These are phyloP conservation scores for Cladosporium sp. DNA, from an alignment of 2,329 filamentous ascomycete species.

Conservation along the genomic window DNA sequence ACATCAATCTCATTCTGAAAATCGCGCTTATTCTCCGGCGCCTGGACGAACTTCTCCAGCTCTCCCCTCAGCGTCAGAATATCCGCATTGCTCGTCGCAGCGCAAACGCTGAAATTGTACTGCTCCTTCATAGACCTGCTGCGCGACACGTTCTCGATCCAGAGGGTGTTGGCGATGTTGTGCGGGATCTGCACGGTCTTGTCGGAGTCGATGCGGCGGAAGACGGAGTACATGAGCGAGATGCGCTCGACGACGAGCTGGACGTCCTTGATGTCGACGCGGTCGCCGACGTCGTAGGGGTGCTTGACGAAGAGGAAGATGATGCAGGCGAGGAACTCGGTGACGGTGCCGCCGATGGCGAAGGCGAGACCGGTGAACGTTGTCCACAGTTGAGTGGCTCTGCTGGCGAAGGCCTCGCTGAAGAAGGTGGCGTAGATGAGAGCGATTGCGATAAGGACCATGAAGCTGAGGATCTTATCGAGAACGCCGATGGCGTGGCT, in stretches of 20 bases:
- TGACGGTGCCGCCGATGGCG: conserved; percentile 88
- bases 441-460: conserved; percentile 25
- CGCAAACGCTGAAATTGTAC: conserved; percentile 23
- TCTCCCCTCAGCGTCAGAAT: conserved; percentile 26
- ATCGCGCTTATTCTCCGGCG: conserved; percentile 31
- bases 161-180: conserved; percentile 31
- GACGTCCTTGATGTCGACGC: conserved; percentile 19
- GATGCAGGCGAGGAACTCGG: conserved; percentile 91
- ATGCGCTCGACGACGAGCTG: conserved; percentile 28
- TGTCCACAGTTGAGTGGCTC: conserved; percentile 23
- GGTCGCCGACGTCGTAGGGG: conserved; percentile 60
- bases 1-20: conserved; percentile 29
- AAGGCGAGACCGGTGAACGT: conserved; percentile 56
- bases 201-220: conserved; percentile 27
- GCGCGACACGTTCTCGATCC: conserved; percentile 33
- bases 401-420: conserved; percentile 23
- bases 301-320: conserved; percentile 97
- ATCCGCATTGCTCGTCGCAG: conserved; percentile 28
- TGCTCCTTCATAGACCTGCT: conserved; percentile 32
- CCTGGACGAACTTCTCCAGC: conserved; percentile 27
- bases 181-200: conserved; percentile 31
- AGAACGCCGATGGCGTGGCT: conserved; percentile 31
- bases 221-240: conserved; percentile 30
- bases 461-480: conserved; percentile 26
- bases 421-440: conserved; percentile 32